Evolutionary conservation across 176 grass and related monocot species (phyloP).

Genomic region (Eragrostis curvula): DNA sequence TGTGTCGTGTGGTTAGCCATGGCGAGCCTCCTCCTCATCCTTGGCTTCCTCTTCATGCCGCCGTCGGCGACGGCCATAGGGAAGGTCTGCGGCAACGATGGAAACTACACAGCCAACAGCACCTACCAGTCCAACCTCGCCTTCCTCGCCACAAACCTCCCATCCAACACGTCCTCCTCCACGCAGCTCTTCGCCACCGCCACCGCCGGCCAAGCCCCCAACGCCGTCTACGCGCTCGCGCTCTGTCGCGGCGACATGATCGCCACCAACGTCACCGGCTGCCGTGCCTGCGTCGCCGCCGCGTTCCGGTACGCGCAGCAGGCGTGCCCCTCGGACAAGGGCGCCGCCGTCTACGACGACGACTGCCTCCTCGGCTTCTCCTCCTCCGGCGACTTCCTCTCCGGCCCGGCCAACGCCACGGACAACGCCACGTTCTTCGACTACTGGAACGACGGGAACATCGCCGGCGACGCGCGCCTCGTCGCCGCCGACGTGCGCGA

Average conservation of each 20-base stretch:
- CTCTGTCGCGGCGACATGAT: conserved; percentile 45
- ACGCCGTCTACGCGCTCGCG: conserved; percentile 38
- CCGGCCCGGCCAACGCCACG: not conserved
- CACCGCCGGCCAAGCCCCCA: not conserved
- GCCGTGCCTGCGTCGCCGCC: conserved; percentile 3
- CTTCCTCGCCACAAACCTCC: not conserved
- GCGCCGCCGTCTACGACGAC: conserved; percentile 23
- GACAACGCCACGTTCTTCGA: not conserved
- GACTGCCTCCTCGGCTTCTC: conserved; percentile 28
- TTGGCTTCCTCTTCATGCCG: not conserved
- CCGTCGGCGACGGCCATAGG: not conserved
- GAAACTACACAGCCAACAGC: not conserved
- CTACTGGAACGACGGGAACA: not conserved
- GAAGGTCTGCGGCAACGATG: not conserved
- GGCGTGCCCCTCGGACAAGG: not conserved
- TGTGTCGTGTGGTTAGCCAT: not conserved
- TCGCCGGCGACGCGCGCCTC: not conserved
- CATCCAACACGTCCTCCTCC: not conserved
- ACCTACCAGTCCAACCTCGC: conserved; percentile 5
- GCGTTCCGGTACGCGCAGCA: not conserved
- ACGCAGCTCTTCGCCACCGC: conserved; percentile 28
- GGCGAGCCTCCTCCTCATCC: not conserved
- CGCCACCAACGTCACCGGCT: conserved; percentile 14
- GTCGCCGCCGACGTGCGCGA: not conserved
- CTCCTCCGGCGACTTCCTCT: not conserved